Conservation (phyloP, 1,139 yeast species). For the Sugiyamaella japonica region DNA sequence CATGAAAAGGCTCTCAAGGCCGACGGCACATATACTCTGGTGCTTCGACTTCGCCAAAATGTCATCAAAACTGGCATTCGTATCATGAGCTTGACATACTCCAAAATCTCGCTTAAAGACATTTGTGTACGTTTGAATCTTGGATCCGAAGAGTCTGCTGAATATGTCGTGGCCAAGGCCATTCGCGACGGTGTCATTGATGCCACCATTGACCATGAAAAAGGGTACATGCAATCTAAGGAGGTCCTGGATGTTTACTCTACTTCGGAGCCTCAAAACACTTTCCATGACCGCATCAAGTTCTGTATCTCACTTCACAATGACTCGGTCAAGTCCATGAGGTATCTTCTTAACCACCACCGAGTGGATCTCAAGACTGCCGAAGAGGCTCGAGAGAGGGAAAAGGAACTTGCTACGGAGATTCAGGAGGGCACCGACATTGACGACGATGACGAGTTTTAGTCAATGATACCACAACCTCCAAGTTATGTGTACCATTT, state of each 20-base stretch:
- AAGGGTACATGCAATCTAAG: conserved; percentile 88
- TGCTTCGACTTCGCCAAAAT: conserved; percentile 88
- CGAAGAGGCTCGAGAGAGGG: conserved; percentile 58
- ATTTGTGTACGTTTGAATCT: conserved; percentile 85
- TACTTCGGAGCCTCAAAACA: conserved; percentile 80
- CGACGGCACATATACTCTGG: conserved; percentile 84
- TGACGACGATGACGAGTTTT: conserved; percentile 46
- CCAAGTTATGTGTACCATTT: background rate
- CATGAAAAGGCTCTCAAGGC: conserved; percentile 62
- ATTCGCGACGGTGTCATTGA: conserved; percentile 97
- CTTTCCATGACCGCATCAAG: conserved; percentile 89
- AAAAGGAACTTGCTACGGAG: conserved; percentile 50
- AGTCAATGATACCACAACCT: conserved; percentile 39
- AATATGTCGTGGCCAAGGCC: conserved; percentile 94
- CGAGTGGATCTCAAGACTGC: conserved; percentile 54
- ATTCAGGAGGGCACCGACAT: conserved; percentile 45
- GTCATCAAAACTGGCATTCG: conserved; percentile 98
- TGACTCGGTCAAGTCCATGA: conserved; percentile 93
- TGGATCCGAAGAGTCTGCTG: conserved; percentile 94
- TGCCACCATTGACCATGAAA: conserved; percentile 87
- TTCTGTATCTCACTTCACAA: conserved; percentile 90
- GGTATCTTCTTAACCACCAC: conserved; percentile 66
- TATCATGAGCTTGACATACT: conserved; percentile 87
- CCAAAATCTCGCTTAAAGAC: conserved; percentile 87
- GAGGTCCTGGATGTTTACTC: conserved; percentile 86